Base-by-base conservation (phyloP, 306 rosid genomes). In the Oxytropis ochrocephala region DNA sequence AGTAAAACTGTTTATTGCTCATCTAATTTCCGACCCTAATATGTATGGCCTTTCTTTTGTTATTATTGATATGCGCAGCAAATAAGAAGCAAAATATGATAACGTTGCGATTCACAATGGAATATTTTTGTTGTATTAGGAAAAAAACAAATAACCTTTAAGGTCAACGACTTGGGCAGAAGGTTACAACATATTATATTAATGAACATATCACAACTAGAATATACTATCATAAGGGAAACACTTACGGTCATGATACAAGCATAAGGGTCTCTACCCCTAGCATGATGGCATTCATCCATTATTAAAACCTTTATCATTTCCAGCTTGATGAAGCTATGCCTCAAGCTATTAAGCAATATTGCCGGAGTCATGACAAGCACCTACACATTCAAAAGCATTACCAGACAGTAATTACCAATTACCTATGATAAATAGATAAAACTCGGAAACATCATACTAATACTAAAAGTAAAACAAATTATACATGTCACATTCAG, bases 221-320 rank as follows among this genome's bases (percentile, higher is more conserved):
- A 60, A 11, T 50, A 62, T 36, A 75, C 70, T 30, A 18, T 7
- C 14, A 29, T 38, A 39, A n/a, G n/a, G n/a, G n/a, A n/a, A 80
- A 18, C 52, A 68, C 94, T 80, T 79, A 90, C 98, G 11, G 56
- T 77, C 98, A 93, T 83, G 56, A 93, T 86, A 74, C 85, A 77
- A 21, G 94, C 91, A 44, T 93, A 93, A 5, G 90, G 79, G 75
- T 90, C 66, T 49, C 6, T 80, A 4, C 96, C 94, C 72, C 80
- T 76, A 49, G 96, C 88, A 79, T 90, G 94, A 80, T 93, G 98
- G 70, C 97, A 93, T 83, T 93, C 98, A 46, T 93, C 98, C 16
- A 93, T 5, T 81, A 93, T 78, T 36, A 90, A 81, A 69, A 93
- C 86, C 78, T 88, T 90, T 39, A 93, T 90, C 96, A 85, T 83